These are phyloP conservation scores for Aquilaria sinensis DNA, from an alignment of 345 rosid species.

Conservation along the genomic window DNA sequence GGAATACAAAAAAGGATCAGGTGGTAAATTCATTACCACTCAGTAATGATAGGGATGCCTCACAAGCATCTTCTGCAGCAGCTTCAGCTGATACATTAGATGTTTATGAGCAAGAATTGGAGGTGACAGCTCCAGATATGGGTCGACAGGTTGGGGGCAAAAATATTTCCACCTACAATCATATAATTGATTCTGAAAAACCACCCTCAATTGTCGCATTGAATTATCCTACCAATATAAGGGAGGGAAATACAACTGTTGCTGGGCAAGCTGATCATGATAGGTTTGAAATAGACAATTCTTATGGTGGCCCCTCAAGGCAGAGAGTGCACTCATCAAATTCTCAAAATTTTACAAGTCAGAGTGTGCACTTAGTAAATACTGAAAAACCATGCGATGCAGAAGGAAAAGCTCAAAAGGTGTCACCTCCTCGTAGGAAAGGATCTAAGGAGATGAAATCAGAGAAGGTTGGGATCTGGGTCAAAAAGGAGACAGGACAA, in stretches of 20 bases:
- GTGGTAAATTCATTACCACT: constrained; percentile 33
- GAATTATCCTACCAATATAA: constrained; percentile 31
- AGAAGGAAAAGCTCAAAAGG: constrained; percentile 72
- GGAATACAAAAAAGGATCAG: constrained; percentile 68
- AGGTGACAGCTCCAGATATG: constrained; percentile 34
- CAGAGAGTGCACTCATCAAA: no score
- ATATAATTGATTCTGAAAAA: constrained; percentile 35
- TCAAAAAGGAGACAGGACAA: constrained; percentile 38
- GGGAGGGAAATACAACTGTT: constrained; percentile 44
- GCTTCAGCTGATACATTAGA: constrained; percentile 40
- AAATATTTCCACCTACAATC: constrained; percentile 35
- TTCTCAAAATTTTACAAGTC: constrained; percentile 33
- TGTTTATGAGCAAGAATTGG: constrained; percentile 41
- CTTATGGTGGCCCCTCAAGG: constrained; percentile 15
- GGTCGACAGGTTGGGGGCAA: constrained; percentile 54
- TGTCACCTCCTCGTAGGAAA: constrained; percentile 76
- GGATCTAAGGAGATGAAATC: constrained; percentile 58
- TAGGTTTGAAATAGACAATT: constrained; percentile 35
- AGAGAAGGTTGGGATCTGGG: constrained; percentile 46
- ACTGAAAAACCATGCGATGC: constrained; percentile 40
- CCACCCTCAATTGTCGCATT: constrained; percentile 39
- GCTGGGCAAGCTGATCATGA: constrained; percentile 47
- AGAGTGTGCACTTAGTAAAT: constrained; percentile 31
- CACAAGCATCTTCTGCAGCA: constrained; percentile 35
- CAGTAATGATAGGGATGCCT: constrained; percentile 36